These are phyloP conservation scores for Fraxinus sp. DNA, from an alignment of 305 asterid genomes.

Conservation along the genomic window DNA sequence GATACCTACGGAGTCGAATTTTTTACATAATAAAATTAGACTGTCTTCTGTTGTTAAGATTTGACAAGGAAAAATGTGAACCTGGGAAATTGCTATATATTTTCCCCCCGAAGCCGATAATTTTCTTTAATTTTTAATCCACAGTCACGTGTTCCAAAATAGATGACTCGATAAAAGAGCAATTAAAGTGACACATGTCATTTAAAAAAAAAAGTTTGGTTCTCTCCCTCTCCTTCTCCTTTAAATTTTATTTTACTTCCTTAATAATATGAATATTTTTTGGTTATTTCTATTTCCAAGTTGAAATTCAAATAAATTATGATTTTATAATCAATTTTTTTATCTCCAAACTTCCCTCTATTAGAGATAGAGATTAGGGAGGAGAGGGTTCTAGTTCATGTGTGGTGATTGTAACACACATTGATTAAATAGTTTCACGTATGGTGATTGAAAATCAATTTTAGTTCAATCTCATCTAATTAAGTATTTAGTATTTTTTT, in stretches of 20 bases:
- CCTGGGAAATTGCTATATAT: background rate
- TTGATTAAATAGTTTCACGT: background rate
- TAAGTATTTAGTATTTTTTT: too few species aligned
- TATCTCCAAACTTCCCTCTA: background rate
- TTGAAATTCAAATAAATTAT: background rate
- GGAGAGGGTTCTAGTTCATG: background rate
- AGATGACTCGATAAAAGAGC: background rate
- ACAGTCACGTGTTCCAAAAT: too few species aligned
- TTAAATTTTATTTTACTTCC: too few species aligned
- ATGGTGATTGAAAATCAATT: too few species aligned
- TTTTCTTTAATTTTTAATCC: too few species aligned
- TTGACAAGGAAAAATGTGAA: background rate
- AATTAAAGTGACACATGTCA: background rate
- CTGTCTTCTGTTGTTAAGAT: background rate
- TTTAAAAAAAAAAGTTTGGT: too few species aligned
- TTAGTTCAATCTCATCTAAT: too few species aligned
- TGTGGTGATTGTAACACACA: background rate
- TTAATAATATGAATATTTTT: too few species aligned
- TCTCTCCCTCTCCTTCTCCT: too few species aligned
- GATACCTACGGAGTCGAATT: background rate
- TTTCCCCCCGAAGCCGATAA: background rate
- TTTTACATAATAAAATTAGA: background rate
- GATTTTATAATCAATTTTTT: too few species aligned
- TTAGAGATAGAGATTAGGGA: background rate
- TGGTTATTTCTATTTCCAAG: background rate